Evolutionary conservation across 495 filamentous ascomycete species (phyloP).

Genomic region (Clohesyomyces aquaticus): DNA sequence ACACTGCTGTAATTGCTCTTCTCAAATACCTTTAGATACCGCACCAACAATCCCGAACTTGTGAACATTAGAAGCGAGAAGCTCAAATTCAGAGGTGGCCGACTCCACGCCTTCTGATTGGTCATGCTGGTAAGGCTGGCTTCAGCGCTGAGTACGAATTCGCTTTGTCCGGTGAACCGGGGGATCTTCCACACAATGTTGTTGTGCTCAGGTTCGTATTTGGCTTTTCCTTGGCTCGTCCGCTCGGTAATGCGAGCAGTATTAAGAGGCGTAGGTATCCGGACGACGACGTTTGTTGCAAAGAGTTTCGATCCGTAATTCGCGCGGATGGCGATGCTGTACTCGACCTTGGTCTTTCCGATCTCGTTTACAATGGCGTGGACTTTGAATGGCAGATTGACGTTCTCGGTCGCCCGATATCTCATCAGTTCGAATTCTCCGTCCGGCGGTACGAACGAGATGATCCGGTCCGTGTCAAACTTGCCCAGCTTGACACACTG

Average conservation of each 20-base stretch:
- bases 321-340: slow-evolving; percentile 94
- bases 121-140: slow-evolving; percentile 95
- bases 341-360: slow-evolving; percentile 96
- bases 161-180: slow-evolving; percentile 91
- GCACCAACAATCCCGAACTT: slow-evolving; percentile 83
- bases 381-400: slow-evolving; percentile 98
- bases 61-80: slow-evolving; percentile 99
- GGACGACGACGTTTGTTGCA: slow-evolving; percentile 94
- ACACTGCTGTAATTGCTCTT: slow-evolving; percentile 98
- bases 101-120: slow-evolving; percentile 96
- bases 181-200: slow-evolving; percentile 99
- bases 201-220: slow-evolving; percentile 97
- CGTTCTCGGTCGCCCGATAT: slow-evolving; percentile 98
- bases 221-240: slow-evolving; percentile 92
- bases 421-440: slow-evolving; percentile 99
- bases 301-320: slow-evolving; percentile 97
- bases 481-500: slow-evolving; percentile 98
- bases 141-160: slow-evolving; percentile 93
- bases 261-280: slow-evolving; percentile 95
- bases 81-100: slow-evolving; percentile 87
- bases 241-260: slow-evolving; percentile 93
- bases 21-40: slow-evolving; percentile 99
- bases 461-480: slow-evolving; percentile 96
- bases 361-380: slow-evolving; percentile 98
- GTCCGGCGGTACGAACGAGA: slow-evolving; percentile 96